phyloP scores from a whole-genome alignment of 345 rosid species.

The Gossypium turneri region DNA sequence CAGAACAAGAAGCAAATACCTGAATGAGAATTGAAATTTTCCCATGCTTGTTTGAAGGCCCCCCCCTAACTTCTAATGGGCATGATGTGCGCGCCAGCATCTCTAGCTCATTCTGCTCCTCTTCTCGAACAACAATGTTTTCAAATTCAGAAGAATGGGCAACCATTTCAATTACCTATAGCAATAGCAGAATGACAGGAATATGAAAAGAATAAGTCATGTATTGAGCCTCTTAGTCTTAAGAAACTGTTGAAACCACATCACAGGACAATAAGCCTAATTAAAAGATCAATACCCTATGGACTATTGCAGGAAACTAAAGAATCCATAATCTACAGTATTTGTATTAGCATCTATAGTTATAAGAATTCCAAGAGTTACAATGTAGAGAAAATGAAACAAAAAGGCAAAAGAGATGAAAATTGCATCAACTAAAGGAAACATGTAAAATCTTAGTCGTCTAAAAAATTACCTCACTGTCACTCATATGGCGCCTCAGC shows the following conservation, averaged over 20 bases:
- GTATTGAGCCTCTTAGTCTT: neutral
- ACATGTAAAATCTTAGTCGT: neutral
- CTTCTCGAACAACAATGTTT: slow-evolving; percentile 96
- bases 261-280: neutral
- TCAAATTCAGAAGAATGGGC: slow-evolving; percentile 94
- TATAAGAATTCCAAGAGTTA: neutral
- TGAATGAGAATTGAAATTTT: slow-evolving; percentile 95
- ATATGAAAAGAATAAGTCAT: slow-evolving; percentile 15
- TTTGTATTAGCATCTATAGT: neutral
- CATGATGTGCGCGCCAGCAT: slow-evolving; percentile 66
- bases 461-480: slow-evolving; percentile 64
- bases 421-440: slow-evolving; percentile 13
- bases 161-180: slow-evolving; percentile 89
- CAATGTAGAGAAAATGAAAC: neutral
- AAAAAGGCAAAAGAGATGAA: neutral
- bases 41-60: slow-evolving; percentile 93
- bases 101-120: slow-evolving; percentile 95
- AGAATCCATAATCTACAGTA: neutral
- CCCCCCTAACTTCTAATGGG: slow-evolving; percentile 86
- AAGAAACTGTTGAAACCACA: neutral
- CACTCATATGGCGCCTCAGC: slow-evolving; percentile 92
- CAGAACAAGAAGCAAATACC: slow-evolving; percentile 35
- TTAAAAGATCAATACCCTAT: neutral
- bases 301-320: neutral
- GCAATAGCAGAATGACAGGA: slow-evolving; percentile 18